Conservation (phyloP, 2,329 filamentous ascomycete species). For the Xylariaceae sp. region DNA sequence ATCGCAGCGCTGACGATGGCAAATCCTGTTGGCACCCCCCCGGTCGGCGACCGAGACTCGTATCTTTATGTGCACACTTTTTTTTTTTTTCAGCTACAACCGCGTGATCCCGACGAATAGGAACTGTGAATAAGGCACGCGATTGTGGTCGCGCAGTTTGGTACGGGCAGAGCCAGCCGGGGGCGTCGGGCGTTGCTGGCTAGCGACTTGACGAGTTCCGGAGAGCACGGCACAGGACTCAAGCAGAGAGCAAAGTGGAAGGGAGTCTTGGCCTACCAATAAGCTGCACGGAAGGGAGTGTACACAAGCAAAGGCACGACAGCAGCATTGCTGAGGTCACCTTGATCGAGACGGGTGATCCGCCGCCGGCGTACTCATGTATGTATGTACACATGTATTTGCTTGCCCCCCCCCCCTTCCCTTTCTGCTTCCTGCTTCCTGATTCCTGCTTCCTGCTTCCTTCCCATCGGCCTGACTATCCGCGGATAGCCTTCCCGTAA, state of each 20-base stretch:
- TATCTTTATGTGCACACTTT: not conserved
- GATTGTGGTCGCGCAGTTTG: not conserved
- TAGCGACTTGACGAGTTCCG: not conserved
- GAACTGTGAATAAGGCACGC: not conserved
- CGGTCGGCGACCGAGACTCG: not conserved
- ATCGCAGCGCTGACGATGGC: not conserved
- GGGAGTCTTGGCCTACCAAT: constrained; percentile 6
- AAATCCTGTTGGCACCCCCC: not conserved
- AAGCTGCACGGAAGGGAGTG: constrained; percentile 4
- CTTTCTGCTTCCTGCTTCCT: no score
- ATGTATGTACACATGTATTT: no score
- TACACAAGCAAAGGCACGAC: constrained; percentile 12
- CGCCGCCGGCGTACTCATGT: no score
- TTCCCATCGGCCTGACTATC: not conserved
- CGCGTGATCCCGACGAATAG: not conserved
- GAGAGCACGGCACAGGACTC: constrained; percentile 7
- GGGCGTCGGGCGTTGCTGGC: not conserved
- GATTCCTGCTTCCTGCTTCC: not conserved
- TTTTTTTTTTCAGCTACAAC: not conserved
- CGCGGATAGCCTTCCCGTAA: not conserved
- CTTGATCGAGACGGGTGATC: no score
- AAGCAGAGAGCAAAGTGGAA: not conserved
- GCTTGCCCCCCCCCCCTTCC: no score
- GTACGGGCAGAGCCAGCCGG: not conserved
- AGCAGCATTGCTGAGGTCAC: not conserved